Evolutionary conservation across 1,284 basidiomycete genomes (phyloP), one percentile per base, ranked within the genome.

Genomic region (Cystobasidium pallidum): DNA sequence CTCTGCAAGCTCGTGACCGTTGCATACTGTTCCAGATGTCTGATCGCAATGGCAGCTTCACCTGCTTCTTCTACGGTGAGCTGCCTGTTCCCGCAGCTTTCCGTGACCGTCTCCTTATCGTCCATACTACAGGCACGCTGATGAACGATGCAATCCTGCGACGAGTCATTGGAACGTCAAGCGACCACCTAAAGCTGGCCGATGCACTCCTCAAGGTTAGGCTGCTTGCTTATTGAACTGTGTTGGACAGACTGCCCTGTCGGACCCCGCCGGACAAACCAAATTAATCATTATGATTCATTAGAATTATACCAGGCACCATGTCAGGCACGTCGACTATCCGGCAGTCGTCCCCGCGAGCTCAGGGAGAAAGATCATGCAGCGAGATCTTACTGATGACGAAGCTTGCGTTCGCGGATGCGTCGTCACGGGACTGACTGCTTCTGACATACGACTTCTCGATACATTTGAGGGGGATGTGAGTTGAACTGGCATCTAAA

Each of bases 401-500:
- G 85, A 87, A 66, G 80, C 82, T 62, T 85, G 82, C 41, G 89
- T 91, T 0, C 85, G 88, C 58, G 91, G 91, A 1, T 88, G 87
- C 8, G 78, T 91, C 36, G 89, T 92, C 2, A 80, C 80, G 0
- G 90, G 91, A 0, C 82, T 92, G 57, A 86, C 84, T 0, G 78
- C 81, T 10, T 57, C 78, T 19, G 91, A 93, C 76, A 82, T 92
- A 0, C 77, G 77, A 2, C 81, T 85, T 2, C 81, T 91, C 3
- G 91, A 94, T 79, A 75, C 84, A 6, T 94, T 93, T 74, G 92
- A 94, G 81, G 91, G 90, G 19, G 79, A 85, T 66, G 92, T 92
- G 78, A 80, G 88, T 84, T n/a, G n/a, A n/a, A n/a, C n/a, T n/a
- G n/a, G n/a, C n/a, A n/a, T n/a, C n/a, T n/a, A n/a, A n/a, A n/a